Conservation (phyloP, 176 grass and related monocot species). For the Ananas comosus region DNA sequence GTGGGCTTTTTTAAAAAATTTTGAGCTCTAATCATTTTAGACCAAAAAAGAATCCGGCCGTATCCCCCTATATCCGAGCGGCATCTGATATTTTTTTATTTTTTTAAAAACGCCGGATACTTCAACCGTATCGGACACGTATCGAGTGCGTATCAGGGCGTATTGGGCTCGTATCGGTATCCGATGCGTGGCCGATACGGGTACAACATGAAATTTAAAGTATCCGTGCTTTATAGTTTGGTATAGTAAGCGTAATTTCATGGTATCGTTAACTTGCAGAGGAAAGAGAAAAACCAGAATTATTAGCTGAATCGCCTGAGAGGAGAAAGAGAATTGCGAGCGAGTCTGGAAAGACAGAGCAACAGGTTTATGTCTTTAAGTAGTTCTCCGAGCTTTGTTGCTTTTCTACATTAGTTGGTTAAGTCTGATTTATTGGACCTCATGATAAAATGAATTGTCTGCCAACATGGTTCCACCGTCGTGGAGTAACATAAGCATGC, state of each 20-base stretch:
- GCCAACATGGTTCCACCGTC: not conserved
- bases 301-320: constrained; percentile 72
- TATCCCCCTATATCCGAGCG: too few species aligned
- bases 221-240: too few species aligned
- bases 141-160: too few species aligned
- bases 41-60: too few species aligned
- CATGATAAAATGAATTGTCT: not conserved
- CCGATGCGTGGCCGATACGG: too few species aligned
- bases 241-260: not conserved
- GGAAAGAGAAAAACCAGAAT: constrained; percentile 66
- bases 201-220: too few species aligned
- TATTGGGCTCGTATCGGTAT: too few species aligned
- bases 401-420: not conserved
- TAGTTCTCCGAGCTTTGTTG: not conserved
- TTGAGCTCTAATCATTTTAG: too few species aligned
- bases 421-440: constrained; percentile 1
- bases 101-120: too few species aligned
- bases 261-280: constrained; percentile 34
- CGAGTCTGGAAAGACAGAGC: constrained; percentile 81
- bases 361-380: constrained; percentile 43
- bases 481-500: constrained; percentile 2
- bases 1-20: too few species aligned
- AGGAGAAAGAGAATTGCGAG: constrained; percentile 61
- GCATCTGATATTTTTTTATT: too few species aligned
- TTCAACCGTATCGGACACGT: too few species aligned